Evolutionary conservation across 441 rosid species (phyloP).

Genomic region (Corymbia calophylla): DNA sequence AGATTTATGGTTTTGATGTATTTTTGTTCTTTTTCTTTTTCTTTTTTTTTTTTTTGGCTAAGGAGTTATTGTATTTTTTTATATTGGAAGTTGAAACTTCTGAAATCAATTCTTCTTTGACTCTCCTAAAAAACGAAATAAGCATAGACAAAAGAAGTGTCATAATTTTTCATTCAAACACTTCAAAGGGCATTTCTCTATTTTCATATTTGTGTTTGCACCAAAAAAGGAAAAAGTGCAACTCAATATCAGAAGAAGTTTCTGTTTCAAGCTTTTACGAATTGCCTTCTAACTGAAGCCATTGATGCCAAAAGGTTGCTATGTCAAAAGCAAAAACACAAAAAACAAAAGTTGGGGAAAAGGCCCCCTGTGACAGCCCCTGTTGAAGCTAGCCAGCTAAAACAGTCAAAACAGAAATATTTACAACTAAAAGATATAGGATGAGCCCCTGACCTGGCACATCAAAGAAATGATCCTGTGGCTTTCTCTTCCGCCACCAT

Average conservation of each 20-base stretch:
- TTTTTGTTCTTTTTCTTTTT: accelerated
- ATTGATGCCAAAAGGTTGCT: background rate
- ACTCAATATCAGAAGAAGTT: background rate
- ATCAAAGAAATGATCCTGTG: conserved; percentile 86
- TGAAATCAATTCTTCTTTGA: background rate
- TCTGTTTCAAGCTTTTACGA: background rate
- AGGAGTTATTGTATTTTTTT: background rate
- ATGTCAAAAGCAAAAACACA: background rate
- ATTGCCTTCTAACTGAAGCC: background rate
- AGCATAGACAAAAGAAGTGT: background rate
- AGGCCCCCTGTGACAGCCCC: background rate
- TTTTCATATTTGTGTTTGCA: background rate
- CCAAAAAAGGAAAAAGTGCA: background rate
- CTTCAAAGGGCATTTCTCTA: background rate
- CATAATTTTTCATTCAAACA: background rate
- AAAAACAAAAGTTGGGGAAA: background rate
- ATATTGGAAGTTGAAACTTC: background rate
- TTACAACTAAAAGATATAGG: background rate
- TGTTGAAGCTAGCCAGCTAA: background rate
- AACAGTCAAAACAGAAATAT: background rate
- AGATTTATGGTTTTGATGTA: background rate
- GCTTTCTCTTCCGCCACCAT: conserved; percentile 62
- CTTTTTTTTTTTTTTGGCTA: background rate
- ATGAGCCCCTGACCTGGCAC: conserved; percentile 64
- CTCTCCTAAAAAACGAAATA: background rate